Percentiles rank a stretch among this genome's conserved stretches.
Conservation (phyloP, 495 filamentous ascomycete species). For the Symbiotaphrina buchneri region DNA sequence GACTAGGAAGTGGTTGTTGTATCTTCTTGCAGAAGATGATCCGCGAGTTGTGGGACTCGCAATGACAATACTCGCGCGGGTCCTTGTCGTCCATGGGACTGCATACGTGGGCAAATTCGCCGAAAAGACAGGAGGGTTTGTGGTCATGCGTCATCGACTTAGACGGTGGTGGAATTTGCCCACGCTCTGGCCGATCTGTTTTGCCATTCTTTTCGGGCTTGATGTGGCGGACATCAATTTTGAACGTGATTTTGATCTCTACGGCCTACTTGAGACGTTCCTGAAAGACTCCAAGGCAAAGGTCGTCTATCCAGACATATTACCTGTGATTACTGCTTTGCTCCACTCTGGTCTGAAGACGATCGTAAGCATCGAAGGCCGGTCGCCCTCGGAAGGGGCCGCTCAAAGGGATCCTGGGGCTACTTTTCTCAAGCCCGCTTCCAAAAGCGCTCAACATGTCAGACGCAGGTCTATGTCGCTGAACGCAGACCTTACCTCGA, state of each 20-base stretch:
- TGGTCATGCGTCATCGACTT: slow-evolving; percentile 57
- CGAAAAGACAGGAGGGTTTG: slow-evolving; percentile 67
- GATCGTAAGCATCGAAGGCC: slow-evolving; percentile 36
- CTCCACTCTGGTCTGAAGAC: slow-evolving; percentile 57
- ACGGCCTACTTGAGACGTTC: slow-evolving; percentile 51
- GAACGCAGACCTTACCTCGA: slow-evolving; percentile 6
- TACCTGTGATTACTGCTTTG: slow-evolving; percentile 72
- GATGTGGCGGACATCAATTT: slow-evolving; percentile 58
- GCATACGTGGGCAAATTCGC: slow-evolving; percentile 68
- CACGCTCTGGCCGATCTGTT: slow-evolving; percentile 69
- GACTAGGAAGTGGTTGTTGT: slow-evolving; percentile 61
- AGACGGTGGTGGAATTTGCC: slow-evolving; percentile 79
- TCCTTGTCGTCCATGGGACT: slow-evolving; percentile 57
- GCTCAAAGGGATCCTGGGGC: too few species aligned
- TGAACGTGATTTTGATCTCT: slow-evolving; percentile 47
- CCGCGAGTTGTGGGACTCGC: slow-evolving; percentile 61
- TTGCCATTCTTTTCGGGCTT: slow-evolving; percentile 68
- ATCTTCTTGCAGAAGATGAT: slow-evolving; percentile 75
- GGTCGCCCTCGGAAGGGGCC: slow-evolving; percentile 21
- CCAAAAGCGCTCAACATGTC: slow-evolving; percentile 3
- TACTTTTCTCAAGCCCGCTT: neutral
- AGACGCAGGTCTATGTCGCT: slow-evolving; percentile 14
- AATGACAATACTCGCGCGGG: slow-evolving; percentile 68
- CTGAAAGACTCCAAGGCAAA: slow-evolving; percentile 23
- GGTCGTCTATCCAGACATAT: slow-evolving; percentile 53